Evolutionary conservation across 2,329 filamentous ascomycete genomes (phyloP).

Genomic region (Ceratocystis albifundus): DNA sequence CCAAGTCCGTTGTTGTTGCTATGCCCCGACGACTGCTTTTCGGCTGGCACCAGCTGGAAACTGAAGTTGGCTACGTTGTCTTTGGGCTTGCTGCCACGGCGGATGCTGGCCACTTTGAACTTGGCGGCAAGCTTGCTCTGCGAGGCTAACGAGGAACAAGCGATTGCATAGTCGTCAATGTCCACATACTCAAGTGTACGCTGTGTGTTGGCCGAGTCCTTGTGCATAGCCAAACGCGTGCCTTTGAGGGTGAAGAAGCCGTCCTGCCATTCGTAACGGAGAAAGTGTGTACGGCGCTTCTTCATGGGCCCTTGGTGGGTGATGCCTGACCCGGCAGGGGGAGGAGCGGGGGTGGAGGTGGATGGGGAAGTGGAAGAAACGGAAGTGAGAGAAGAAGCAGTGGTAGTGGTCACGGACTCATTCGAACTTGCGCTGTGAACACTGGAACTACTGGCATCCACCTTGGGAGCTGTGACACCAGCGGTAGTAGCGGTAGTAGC

Average conservation of each 20-base stretch:
- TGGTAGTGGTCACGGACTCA: not conserved
- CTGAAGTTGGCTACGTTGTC: conserved; percentile 58
- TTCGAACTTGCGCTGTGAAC: not conserved
- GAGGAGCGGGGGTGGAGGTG: conserved; percentile 37
- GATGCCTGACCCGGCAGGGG: conserved; percentile 39
- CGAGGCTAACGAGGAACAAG: conserved; percentile 64
- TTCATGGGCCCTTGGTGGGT: conserved; percentile 81
- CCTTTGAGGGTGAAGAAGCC: conserved; percentile 79
- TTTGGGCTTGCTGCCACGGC: conserved; percentile 39
- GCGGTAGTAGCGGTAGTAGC: not conserved
- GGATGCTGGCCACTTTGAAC: conserved; percentile 67
- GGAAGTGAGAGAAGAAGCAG: conserved; percentile 21
- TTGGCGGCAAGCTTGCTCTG: conserved; percentile 74
- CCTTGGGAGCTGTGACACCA: not conserved
- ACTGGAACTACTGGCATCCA: not conserved
- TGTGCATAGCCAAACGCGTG: conserved; percentile 64
- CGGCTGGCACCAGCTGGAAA: conserved; percentile 73
- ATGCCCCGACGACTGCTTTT: conserved; percentile 34
- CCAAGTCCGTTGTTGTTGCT: conserved; percentile 29
- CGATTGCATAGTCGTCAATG: conserved; percentile 79
- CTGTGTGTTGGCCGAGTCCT: conserved; percentile 42
- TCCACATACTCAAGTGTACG: conserved; percentile 67
- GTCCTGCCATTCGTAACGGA: conserved; percentile 88
- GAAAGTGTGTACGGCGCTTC: conserved; percentile 79
- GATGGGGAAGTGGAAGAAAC: conserved; percentile 41